phyloP scores from a whole-genome alignment of 106 monocot species.

The Hemerocallis citrina region DNA sequence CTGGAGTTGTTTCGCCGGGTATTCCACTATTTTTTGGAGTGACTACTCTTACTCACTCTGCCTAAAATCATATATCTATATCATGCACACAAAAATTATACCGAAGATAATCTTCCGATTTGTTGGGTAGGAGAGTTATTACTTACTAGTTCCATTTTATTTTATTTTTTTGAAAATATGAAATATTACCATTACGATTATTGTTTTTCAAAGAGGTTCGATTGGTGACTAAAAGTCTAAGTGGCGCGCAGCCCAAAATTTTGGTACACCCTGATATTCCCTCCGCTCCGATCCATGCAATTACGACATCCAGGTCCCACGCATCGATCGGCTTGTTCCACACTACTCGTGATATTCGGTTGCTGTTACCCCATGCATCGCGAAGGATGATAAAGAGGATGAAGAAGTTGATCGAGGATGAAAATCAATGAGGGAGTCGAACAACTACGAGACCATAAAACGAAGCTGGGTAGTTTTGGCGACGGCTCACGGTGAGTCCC shows the following conservation, averaged over 20 bases:
- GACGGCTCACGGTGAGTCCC: slow-evolving; percentile 13
- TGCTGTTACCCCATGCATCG: slow-evolving; percentile 13
- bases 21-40: no score
- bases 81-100: no score
- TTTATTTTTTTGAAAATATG: no score
- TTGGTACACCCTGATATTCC: slow-evolving; percentile 66
- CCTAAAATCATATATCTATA: no score
- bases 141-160: no score
- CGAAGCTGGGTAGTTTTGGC: slow-evolving; percentile 11
- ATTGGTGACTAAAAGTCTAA: no score
- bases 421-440: background rate
- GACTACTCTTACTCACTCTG: no score
- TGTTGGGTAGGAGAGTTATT: no score
- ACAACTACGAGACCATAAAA: background rate
- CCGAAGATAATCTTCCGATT: no score
- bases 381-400: slow-evolving; percentile 12
- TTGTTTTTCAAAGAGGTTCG: no score
- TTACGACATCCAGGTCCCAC: slow-evolving; percentile 79
- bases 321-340: slow-evolving; percentile 34
- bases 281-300: slow-evolving; percentile 52
- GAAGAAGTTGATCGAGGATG: background rate
- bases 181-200: no score
- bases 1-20: no score
- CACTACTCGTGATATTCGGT: slow-evolving; percentile 8
- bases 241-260: slow-evolving; percentile 75